These are phyloP conservation scores for Lentinula detonsa DNA, from an alignment of 768 basidiomycete genomes.

Conservation along the genomic window DNA sequence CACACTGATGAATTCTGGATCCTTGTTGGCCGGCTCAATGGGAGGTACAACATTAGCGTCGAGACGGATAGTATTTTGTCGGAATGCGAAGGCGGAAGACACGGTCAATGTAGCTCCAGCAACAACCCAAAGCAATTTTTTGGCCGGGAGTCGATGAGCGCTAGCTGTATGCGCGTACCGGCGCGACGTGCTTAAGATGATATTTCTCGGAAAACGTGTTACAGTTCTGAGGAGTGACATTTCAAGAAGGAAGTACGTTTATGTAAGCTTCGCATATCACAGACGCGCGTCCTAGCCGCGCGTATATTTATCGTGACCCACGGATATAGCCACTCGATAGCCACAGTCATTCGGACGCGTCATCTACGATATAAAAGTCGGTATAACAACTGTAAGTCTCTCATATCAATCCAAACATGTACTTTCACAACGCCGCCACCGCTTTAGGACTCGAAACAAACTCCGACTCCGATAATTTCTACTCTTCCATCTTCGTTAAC, in stretches of 20 bases:
- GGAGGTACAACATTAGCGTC: conserved; percentile 1
- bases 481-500: conserved; percentile 9
- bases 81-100: background rate
- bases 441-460: conserved; percentile 15
- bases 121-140: background rate
- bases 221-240: background rate
- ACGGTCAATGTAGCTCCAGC: background rate
- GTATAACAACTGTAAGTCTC: background rate
- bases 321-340: background rate
- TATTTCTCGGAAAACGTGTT: background rate
- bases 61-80: conserved; percentile 2
- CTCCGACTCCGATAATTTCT: background rate
- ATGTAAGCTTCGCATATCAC: background rate
- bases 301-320: background rate
- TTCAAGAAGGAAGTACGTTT: background rate
- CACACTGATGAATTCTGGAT: conserved; percentile 5
- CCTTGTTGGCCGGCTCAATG: background rate
- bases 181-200: background rate
- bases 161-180: background rate
- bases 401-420: background rate
- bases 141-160: background rate
- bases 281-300: background rate
- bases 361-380: conserved; percentile 4
- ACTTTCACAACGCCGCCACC: background rate
- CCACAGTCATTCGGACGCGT: conserved; percentile 6